Evolutionary conservation across 2,329 filamentous ascomycete genomes (phyloP).

Genomic region (Diaporthe eres): DNA sequence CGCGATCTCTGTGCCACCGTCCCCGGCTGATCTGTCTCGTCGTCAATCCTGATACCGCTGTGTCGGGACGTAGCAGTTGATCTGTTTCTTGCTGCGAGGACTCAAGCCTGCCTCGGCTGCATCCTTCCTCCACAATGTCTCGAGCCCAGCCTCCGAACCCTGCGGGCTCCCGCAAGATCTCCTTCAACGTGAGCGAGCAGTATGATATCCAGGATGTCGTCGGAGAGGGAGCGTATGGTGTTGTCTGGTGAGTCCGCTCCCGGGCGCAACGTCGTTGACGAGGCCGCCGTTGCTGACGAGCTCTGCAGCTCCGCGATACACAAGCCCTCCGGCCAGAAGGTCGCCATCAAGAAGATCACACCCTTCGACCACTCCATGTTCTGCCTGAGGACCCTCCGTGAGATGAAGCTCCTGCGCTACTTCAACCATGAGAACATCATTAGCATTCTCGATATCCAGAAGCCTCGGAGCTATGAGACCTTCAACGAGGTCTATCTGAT

Average conservation of each 20-base stretch:
- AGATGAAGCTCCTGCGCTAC: conserved; percentile 99
- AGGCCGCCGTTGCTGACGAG: conserved; percentile 14
- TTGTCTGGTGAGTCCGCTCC: conserved; percentile 84
- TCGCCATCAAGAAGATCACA: conserved; percentile 99
- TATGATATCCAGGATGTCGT: conserved; percentile 99
- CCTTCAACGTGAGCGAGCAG: conserved; percentile 99
- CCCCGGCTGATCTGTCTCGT: conserved; percentile 3
- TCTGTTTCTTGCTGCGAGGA: conserved; percentile 9
- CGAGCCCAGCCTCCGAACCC: conserved; percentile 70
- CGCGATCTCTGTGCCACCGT: conserved; percentile 14
- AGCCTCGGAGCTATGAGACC: conserved; percentile 93
- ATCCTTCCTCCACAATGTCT: conserved; percentile 61
- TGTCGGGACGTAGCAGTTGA: conserved; percentile 22
- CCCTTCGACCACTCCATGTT: conserved; percentile 99
- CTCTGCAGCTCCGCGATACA: conserved; percentile 87
- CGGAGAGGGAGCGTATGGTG: conserved; percentile 97
- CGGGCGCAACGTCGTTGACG: not conserved
- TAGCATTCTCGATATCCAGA: conserved; percentile 98
- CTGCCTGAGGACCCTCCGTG: conserved; percentile 93
- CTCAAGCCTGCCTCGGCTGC: not conserved
- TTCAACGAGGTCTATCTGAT: conserved; percentile 99
- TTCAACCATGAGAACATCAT: conserved; percentile 99
- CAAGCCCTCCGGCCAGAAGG: conserved; percentile 98
- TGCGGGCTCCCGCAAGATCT: conserved; percentile 89
- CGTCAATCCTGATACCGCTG: conserved; percentile 19